Conservation (phyloP, 495 filamentous ascomycete species). For the Penicillium verhagenii region DNA sequence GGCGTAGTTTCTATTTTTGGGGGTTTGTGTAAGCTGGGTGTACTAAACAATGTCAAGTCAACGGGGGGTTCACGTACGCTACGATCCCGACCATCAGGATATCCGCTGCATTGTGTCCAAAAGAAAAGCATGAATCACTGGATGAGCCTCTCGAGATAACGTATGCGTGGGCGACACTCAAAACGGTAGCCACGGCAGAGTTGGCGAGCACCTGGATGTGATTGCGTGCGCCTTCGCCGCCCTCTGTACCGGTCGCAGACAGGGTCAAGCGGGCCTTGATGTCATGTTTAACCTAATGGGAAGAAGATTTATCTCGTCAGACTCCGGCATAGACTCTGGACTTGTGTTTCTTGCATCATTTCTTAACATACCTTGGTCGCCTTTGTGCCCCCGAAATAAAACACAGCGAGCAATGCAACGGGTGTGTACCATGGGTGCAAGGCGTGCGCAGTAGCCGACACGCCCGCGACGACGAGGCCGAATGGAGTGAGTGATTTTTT, state of each 20-base stretch:
- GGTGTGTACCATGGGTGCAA: constrained; percentile 89
- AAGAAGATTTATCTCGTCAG: constrained; percentile 1
- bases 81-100: constrained; percentile 58
- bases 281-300: constrained; percentile 71
- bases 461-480: constrained; percentile 63
- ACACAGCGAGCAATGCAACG: constrained; percentile 76
- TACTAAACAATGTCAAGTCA: background rate
- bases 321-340: background rate
- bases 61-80: constrained; percentile 24
- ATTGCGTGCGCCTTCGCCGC: constrained; percentile 77
- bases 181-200: constrained; percentile 70
- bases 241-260: constrained; percentile 64
- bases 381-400: constrained; percentile 81
- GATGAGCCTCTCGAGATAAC: constrained; percentile 42
- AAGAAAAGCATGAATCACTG: constrained; percentile 34
- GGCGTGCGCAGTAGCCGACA: constrained; percentile 78
- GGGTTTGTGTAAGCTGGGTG: background rate
- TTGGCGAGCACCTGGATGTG: constrained; percentile 92
- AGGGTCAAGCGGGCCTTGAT: constrained; percentile 80
- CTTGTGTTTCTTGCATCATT: background rate
- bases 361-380: constrained; percentile 69
- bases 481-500: constrained; percentile 74
- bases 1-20: constrained; percentile 67
- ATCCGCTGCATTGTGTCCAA: constrained; percentile 40
- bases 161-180: constrained; percentile 69